Evolutionary conservation across 495 filamentous ascomycete genomes (phyloP), one percentile per base, ranked within the genome.

Genomic region (Penicillium macrosclerotiorum): DNA sequence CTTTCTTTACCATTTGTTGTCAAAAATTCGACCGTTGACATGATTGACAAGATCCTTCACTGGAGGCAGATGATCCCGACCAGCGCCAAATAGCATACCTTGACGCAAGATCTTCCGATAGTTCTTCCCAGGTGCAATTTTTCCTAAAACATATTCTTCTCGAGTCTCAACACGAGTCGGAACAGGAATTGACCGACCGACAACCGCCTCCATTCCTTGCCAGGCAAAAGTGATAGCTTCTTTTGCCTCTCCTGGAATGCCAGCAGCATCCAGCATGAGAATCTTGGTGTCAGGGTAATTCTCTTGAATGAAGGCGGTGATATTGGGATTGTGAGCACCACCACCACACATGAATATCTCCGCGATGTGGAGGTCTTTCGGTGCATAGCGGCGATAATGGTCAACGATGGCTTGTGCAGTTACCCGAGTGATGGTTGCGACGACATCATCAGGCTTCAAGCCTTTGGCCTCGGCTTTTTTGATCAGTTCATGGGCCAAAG

Each of bases 291-390:
- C 55, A 5, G 72, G 74, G 50, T 74, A 75, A 37, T 70, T 55
- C 40, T 64, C 37, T 49, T 79, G 70, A 37, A 82, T 73, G 46
- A 71, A 76, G 4, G 60, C 60, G 7, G 67, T 64, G 51, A 79
- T 81, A 42, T 79, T 81, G 2, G 76, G 78, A 55, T 81, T 80
- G 32, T n/a, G n/a, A n/a, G 76, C 77, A 13, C 78, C 79, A 12
- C 77, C 79, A 12, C 77, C 78, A 59, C 76, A 80, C 72, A 82
- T 78, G 63, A 74, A 82, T 31, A 80, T 73, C 60, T 82, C 78
- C 2, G 63, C 65, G 35, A 74, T 69, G 47, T 74, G 67, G n/a
- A 77, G 57, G 19, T 64, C 63, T 32, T 65, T 53, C 4, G 75
- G 76, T 12, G 71, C 69, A 50, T 73, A 81, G 22, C 72, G 69